phyloP scores from a whole-genome alignment of 305 asterid species.

The Ilex paraguariensis region DNA sequence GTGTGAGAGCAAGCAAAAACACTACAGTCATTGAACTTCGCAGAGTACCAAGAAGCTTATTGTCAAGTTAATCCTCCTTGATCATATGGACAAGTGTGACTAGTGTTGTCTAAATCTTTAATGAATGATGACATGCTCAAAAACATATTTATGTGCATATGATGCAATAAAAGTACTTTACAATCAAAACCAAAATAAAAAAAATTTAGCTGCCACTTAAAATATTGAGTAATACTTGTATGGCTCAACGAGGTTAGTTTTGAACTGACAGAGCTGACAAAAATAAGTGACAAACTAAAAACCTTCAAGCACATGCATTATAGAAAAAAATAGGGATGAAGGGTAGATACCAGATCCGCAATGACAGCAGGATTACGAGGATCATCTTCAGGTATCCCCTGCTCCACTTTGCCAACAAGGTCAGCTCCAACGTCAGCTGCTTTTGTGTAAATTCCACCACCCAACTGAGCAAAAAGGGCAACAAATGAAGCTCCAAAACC shows the following conservation, averaged over 20 bases:
- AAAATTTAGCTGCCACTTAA: too few species aligned
- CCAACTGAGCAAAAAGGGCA: conserved; percentile 99
- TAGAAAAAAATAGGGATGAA: conserved; percentile 4
- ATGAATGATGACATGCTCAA: not conserved
- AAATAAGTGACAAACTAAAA: not conserved
- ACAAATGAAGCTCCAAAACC: conserved; percentile 99
- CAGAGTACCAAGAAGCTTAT: too few species aligned
- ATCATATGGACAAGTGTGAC: not conserved
- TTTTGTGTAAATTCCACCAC: conserved; percentile 98
- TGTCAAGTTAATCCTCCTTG: not conserved
- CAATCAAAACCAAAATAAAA: too few species aligned
- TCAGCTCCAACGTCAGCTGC: conserved; percentile 99
- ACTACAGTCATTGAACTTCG: too few species aligned
- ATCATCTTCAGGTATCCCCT: conserved; percentile 99
- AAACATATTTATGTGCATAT: too few species aligned
- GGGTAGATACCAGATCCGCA: conserved; percentile 80
- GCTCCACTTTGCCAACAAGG: conserved; percentile 99
- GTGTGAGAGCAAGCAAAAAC: too few species aligned
- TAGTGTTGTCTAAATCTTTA: not conserved
- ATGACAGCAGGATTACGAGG: conserved; percentile 99
- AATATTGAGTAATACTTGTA: too few species aligned
- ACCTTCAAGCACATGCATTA: conserved; percentile 9
- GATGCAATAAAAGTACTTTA: too few species aligned
- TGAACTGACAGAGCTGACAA: too few species aligned
- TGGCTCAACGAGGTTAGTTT: too few species aligned